Percentiles rank a stretch among this genome's conserved stretches.
Conservation (phyloP, 2,329 filamentous ascomycete species). For the Fusarium protoensiforme region DNA sequence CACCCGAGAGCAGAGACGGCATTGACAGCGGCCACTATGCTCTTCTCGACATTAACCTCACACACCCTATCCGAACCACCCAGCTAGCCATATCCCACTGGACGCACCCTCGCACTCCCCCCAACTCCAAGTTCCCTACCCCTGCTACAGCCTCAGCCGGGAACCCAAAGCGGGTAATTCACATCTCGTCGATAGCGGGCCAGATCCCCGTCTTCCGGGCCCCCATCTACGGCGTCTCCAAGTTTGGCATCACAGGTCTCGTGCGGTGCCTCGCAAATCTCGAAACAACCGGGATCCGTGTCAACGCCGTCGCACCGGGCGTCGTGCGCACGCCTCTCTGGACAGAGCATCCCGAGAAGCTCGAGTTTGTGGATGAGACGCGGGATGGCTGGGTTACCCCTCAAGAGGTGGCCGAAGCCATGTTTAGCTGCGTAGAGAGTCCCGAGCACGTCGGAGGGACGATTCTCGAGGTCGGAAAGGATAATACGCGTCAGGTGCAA, state of each 20-base stretch:
- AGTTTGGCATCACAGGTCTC: slow-evolving; percentile 53
- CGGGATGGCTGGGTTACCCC: slow-evolving; percentile 55
- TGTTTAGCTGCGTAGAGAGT: slow-evolving; percentile 53
- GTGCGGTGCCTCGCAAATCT: slow-evolving; percentile 54
- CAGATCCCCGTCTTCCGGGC: slow-evolving; percentile 48
- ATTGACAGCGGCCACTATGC: slow-evolving; percentile 46
- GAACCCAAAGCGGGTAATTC: slow-evolving; percentile 51
- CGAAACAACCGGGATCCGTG: slow-evolving; percentile 50
- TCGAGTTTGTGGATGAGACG: slow-evolving; percentile 48
- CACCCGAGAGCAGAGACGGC: slow-evolving; percentile 46
- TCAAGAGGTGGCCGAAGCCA: slow-evolving; percentile 55
- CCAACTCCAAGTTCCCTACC: neutral
- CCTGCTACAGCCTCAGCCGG: slow-evolving; percentile 27
- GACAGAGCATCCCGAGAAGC: slow-evolving; percentile 57
- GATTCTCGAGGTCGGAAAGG: slow-evolving; percentile 54
- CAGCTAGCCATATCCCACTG: slow-evolving; percentile 55
- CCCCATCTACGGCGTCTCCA: slow-evolving; percentile 54
- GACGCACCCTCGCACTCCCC: slow-evolving; percentile 41
- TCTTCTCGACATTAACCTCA: slow-evolving; percentile 54
- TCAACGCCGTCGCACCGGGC: slow-evolving; percentile 58
- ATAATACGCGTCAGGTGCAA: slow-evolving; percentile 46
- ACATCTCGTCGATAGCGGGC: slow-evolving; percentile 51
- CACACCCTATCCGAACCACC: slow-evolving; percentile 54
- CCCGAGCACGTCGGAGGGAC: slow-evolving; percentile 51
- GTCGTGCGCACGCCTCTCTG: slow-evolving; percentile 58